Evolutionary conservation across 495 filamentous ascomycete genomes (phyloP), one percentile per base, ranked within the genome.

Genomic region (Chaetomidium leptoderma): DNA sequence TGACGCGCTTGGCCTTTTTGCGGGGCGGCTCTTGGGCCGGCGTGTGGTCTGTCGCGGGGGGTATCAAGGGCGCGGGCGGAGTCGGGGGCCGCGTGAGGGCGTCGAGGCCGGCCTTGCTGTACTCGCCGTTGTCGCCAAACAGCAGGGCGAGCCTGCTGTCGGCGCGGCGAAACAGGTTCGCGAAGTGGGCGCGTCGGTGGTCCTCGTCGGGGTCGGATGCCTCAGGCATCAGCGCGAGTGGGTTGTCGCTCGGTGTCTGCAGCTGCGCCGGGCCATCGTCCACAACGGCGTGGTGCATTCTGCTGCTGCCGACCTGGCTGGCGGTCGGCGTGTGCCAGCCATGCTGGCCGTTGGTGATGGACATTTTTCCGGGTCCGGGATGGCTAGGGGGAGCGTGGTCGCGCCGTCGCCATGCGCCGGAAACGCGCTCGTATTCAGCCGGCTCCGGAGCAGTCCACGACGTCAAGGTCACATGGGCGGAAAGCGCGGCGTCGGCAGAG

Each of bases 91-190:
- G 75, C 55, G 64, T 69, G 59, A 76, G 66, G 6, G 70, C 65
- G 21, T 71, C 64, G 63, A 78, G 70, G 14, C 69, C 74, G 37
- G 60, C 57, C 17, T 61, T 37, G 58, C 76, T 74, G 63, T 77
- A 74, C 11, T 80, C 84, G 62, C 93, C 87, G 65, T 91, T 87
- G 48, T 95, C 89, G 67, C 88, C 86, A 64, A 95, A 86, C 48
- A 86, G 83, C 35, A 90, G 78, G 37, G 86, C 78, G 48, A 79
- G 70, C 26, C 64, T 64, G 32, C 57, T 64, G 26, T 79, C 76
- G 53, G 62, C 64, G 48, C 61, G 68, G 50, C 73, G 76, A 66
- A 70, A 77, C 27, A 75, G 66, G 53, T 74, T 70, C 55, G 63
- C 63, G 58, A 78, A 79, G 52, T 70, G 68, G 54, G 75, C 65